Evolutionary conservation across 2,329 filamentous ascomycete species (phyloP), one percentile per base, ranked within the genome.

Genomic region (Phaeosphaeriaceae sp.): DNA sequence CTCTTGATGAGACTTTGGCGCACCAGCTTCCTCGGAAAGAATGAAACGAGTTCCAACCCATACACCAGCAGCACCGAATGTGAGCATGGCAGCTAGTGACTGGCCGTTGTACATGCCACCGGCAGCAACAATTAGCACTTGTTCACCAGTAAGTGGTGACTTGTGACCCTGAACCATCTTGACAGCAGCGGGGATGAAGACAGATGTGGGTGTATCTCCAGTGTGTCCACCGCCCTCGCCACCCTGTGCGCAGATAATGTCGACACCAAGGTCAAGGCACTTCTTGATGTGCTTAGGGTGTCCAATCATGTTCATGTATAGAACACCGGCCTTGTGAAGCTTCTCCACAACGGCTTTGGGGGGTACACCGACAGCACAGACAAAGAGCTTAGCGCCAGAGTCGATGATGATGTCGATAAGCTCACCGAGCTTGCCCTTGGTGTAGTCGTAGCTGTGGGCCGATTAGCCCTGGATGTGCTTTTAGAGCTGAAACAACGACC

Each of bases 271-370:
- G 42, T 93, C 91, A 56, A 99, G 83, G 77, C 91, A 95, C 83
- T 97, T 99, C 78, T 91, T 84, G 58, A 96, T 93, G 80, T 99
- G 94, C 87, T 99, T 99, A 71, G 94, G 93, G 83, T 99, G 94
- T 62, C 94, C 94, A 74, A 99, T 92, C 94, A 99, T 99, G 87
- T 99, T 99, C 94, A 97, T 97, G 83, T 95, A 96, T 62, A 96
- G 83, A 63, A 99, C 84, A 62, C 92, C 92, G 68, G 86, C 80
- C 71, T 86, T 84, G 84, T 99, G 94, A 38, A 99, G 86, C 72
- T 85, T 88, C 61, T 97, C 92, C 68, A 99, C 92, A 50, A 97
- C 87, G 63, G 83, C 80, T 77, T 90, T 90, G 61, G 94, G 91
- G 35, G 94, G 92, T 20, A 97, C 89, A 68, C 94, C 94, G 73